Conservation (phyloP, 768 basidiomycete genomes). For the Polyporus arcularius region DNA sequence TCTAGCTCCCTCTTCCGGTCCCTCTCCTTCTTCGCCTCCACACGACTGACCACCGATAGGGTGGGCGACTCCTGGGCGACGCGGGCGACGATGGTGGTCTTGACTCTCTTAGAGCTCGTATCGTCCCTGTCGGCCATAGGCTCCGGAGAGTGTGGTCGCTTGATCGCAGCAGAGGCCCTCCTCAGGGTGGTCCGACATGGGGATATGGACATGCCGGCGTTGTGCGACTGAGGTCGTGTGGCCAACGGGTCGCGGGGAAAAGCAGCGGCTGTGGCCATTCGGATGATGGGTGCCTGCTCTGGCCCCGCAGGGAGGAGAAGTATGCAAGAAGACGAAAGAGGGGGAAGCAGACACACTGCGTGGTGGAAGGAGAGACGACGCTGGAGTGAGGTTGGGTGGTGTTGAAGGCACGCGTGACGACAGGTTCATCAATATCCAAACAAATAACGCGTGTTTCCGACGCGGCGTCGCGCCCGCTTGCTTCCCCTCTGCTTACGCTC, state of each 20-base stretch:
- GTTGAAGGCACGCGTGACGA: conserved; percentile 20
- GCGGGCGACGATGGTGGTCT: conserved; percentile 23
- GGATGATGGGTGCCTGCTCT: conserved; percentile 7
- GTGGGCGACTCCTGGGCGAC: conserved; percentile 13
- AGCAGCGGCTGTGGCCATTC: conserved; percentile 33
- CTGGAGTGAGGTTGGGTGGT: neutral
- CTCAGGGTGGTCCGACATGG: conserved; percentile 30
- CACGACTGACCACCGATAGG: conserved; percentile 22
- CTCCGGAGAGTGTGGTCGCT: conserved; percentile 57
- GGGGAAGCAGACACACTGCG: conserved; percentile 7
- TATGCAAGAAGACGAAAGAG: conserved; percentile 23
- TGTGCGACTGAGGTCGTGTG: conserved; percentile 40
- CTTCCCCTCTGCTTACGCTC: neutral
- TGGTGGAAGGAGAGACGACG: neutral
- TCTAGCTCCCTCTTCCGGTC: conserved; percentile 54
- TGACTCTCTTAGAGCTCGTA: conserved; percentile 46
- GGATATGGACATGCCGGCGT: conserved; percentile 32
- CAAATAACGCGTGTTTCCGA: conserved; percentile 19
- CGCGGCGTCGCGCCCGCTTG: neutral
- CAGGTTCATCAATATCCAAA: conserved; percentile 19
- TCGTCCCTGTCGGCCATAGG: conserved; percentile 34
- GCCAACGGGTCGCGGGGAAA: conserved; percentile 51
- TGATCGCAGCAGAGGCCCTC: conserved; percentile 36
- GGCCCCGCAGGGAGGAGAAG: conserved; percentile 1
- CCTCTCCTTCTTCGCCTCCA: conserved; percentile 42